These are phyloP conservation scores for Ophiocordyceps robertsii DNA, from an alignment of 2,329 filamentous ascomycete genomes.

Conservation along the genomic window DNA sequence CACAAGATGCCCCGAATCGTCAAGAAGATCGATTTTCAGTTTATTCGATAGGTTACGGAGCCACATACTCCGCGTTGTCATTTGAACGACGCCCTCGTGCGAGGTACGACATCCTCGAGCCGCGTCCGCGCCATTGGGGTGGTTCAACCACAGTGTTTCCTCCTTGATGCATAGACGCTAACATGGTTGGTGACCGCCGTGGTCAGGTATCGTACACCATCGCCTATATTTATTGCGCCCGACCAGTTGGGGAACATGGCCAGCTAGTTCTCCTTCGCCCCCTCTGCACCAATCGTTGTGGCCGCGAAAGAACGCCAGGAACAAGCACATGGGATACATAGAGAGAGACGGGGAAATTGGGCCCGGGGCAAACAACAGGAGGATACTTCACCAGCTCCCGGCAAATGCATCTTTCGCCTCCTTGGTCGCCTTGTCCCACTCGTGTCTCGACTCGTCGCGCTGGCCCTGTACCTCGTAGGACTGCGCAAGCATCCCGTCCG, in stretches of 20 bases:
- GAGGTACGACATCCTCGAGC: no score
- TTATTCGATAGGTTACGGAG: no score
- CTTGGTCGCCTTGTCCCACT: conserved; percentile 26
- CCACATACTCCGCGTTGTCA: no score
- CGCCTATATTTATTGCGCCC: conserved; percentile 4
- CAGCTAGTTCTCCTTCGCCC: conserved; percentile 1
- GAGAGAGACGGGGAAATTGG: background rate
- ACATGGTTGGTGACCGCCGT: conserved; percentile 4
- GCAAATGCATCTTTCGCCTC: conserved; percentile 29
- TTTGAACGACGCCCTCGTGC: no score
- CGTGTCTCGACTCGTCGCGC: conserved; percentile 23
- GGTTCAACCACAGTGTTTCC: no score
- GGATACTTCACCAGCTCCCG: conserved; percentile 14
- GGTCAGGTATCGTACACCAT: conserved; percentile 13
- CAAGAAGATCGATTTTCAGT: no score
- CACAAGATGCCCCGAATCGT: no score
- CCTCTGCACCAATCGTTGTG: background rate
- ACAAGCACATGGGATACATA: background rate
- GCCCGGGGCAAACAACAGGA: conserved; percentile 3
- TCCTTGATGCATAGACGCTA: no score
- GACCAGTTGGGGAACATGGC: conserved; percentile 4
- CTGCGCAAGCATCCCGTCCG: conserved; percentile 64
- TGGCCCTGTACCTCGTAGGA: conserved; percentile 63
- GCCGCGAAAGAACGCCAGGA: background rate
- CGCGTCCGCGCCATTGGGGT: no score